phyloP scores from a whole-genome alignment of 768 basidiomycete genomes.

The Kwoniella newhampshirensis region DNA sequence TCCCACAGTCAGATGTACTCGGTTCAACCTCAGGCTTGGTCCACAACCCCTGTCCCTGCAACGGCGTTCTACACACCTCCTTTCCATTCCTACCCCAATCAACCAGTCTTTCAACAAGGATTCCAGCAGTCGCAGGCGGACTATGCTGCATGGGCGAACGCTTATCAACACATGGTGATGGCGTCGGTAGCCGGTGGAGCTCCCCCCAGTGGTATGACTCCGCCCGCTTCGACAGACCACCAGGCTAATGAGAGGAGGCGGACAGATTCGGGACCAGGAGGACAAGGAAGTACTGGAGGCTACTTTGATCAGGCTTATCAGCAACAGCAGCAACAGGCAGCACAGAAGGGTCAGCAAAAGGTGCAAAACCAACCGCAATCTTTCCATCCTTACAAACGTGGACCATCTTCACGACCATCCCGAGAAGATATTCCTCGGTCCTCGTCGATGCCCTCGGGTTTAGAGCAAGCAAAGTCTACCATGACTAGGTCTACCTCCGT shows the following conservation, averaged over 20 bases:
- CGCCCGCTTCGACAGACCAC: constrained; percentile 14
- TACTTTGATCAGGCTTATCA: constrained; percentile 14
- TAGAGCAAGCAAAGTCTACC: constrained; percentile 5
- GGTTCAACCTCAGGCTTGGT: constrained; percentile 28
- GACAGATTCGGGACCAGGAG: constrained; percentile 25
- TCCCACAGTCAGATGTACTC: constrained; percentile 23
- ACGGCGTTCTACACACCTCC: constrained; percentile 35
- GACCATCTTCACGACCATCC: constrained; percentile 28
- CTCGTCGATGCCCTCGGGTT: constrained; percentile 11
- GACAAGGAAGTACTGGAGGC: constrained; percentile 3
- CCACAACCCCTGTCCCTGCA: constrained; percentile 32
- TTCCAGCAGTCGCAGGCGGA: constrained; percentile 46
- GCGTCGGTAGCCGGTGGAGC: constrained; percentile 25
- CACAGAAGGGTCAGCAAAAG: constrained; percentile 1
- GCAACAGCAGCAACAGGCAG: constrained; percentile 13
- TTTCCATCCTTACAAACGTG: constrained; percentile 47
- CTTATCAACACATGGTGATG: constrained; percentile 47
- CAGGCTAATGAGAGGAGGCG: constrained; percentile 25
- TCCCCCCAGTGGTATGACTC: constrained; percentile 23
- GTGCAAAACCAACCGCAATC: constrained; percentile 16
- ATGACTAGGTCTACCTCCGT: constrained; percentile 16
- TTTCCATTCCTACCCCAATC: constrained; percentile 27
- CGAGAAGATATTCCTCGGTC: constrained; percentile 28
- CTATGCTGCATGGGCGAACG: constrained; percentile 46
- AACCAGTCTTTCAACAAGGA: constrained; percentile 34